Evolutionary conservation across 345 rosid species (phyloP).

Genomic region (Hibiscus mutabilis): DNA sequence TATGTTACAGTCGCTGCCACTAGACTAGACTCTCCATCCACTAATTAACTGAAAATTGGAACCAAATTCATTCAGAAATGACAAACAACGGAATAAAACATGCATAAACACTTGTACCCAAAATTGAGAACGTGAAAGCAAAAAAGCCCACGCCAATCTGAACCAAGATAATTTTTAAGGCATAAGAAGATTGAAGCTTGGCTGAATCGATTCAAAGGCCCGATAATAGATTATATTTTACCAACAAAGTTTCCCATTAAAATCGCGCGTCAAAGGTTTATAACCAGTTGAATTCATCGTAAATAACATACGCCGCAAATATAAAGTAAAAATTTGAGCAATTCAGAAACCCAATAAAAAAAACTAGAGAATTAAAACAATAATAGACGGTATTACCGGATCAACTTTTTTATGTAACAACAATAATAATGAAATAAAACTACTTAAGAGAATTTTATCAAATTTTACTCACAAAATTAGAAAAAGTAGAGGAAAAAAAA

Average conservation of each 20-base stretch:
- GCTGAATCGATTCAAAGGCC: neutral
- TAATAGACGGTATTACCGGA: conserved; percentile 16
- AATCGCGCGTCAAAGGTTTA: neutral
- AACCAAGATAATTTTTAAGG: neutral
- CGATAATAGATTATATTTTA: neutral
- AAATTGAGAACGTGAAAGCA: neutral
- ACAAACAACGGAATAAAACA: neutral
- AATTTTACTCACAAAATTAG: neutral
- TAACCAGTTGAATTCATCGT: neutral
- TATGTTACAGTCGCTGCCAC: conserved; percentile 1
- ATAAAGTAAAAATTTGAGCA: conserved; percentile 18
- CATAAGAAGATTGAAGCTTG: neutral
- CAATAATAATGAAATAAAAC: neutral
- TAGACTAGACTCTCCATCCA: neutral
- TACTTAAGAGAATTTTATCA: neutral
- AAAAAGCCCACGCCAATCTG: neutral
- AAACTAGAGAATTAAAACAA: conserved; percentile 15
- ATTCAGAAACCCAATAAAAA: conserved; percentile 25
- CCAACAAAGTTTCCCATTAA: conserved; percentile 7
- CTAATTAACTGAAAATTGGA: neutral
- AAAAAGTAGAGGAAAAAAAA: conserved; percentile 5
- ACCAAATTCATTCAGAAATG: neutral
- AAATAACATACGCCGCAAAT: neutral
- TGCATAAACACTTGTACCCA: neutral
- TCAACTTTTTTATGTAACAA: conserved; percentile 5